A percentile compares a stretch with the other conserved stretches of the same genome.
phyloP scores from a whole-genome alignment of 257 asterid species.

The Fraxinus anomala region DNA sequence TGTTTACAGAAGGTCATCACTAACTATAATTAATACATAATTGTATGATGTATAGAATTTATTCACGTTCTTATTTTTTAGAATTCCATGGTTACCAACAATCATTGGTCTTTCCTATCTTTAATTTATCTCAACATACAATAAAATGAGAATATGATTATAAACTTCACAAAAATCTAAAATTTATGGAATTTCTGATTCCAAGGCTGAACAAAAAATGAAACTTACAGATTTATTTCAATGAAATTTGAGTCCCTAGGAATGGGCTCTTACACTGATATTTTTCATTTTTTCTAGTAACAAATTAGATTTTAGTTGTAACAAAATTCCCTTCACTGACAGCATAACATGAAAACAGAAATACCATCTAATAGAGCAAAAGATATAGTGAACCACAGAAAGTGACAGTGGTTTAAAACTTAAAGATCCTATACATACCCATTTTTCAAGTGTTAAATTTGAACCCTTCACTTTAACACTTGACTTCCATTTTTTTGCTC shows the following conservation, averaged over 20 bases:
- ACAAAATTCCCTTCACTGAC: not conserved
- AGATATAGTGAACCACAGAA: slow-evolving; percentile 16
- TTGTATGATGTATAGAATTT: not conserved
- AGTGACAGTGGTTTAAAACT: slow-evolving; percentile 6
- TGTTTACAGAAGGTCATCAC: slow-evolving; percentile 1
- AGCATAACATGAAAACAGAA: slow-evolving; percentile 4
- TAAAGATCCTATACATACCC: slow-evolving; percentile 57
- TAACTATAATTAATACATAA: slow-evolving; percentile 5
- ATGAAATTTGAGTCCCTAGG: not conserved
- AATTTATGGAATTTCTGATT: not conserved
- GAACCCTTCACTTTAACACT: slow-evolving; percentile 84
- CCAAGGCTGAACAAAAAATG: not conserved
- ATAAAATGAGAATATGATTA: not conserved
- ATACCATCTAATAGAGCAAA: not conserved
- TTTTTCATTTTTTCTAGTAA: not conserved
- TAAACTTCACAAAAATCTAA: not conserved
- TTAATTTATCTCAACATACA: not conserved
- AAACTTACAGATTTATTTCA: not conserved
- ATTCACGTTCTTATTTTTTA: not conserved
- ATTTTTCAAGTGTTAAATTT: slow-evolving; percentile 68
- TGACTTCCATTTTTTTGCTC: slow-evolving; percentile 98
- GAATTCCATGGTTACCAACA: not conserved
- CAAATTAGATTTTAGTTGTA: not conserved
- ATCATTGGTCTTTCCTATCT: not conserved
- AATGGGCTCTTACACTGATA: not conserved